These are phyloP conservation scores for Dactylis glomerata DNA, from an alignment of 176 grass and related monocot species.

Conservation along the genomic window DNA sequence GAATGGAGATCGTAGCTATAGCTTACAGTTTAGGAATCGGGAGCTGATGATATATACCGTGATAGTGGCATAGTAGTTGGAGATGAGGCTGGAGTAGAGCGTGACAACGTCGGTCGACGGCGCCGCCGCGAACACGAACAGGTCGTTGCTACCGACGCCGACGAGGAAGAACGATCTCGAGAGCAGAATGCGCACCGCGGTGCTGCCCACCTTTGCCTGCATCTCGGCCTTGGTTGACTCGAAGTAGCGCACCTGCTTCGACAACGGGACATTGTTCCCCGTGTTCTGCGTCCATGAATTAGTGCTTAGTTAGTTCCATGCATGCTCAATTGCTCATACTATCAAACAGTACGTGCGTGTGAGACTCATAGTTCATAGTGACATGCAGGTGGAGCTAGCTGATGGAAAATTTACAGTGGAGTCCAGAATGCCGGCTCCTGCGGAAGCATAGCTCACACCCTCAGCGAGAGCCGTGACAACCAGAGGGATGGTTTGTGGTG, in stretches of 20 bases:
- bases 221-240: slow-evolving; percentile 23
- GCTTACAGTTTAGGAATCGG: too few relatives aligned
- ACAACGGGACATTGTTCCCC: slow-evolving; percentile 31
- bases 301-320: neutral
- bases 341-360: neutral
- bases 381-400: too few relatives aligned
- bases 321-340: too few relatives aligned
- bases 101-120: neutral
- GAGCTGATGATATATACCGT: neutral
- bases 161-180: slow-evolving; percentile 44
- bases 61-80: slow-evolving; percentile 25
- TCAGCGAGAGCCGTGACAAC: slow-evolving; percentile 7
- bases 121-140: neutral
- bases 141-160: slow-evolving; percentile 32
- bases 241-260: slow-evolving; percentile 31
- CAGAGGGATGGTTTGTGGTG: neutral
- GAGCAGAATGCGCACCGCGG: neutral
- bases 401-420: slow-evolving; percentile 12
- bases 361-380: neutral
- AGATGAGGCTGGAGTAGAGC: slow-evolving; percentile 21
- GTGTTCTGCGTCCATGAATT: slow-evolving; percentile 11
- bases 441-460: slow-evolving; percentile 56
- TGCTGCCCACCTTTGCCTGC: neutral
- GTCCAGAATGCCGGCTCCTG: slow-evolving; percentile 46
- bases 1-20: too few relatives aligned